These are phyloP conservation scores for Triangularia verruculosa DNA, from an alignment of 2,329 filamentous ascomycete species.

Conservation along the genomic window DNA sequence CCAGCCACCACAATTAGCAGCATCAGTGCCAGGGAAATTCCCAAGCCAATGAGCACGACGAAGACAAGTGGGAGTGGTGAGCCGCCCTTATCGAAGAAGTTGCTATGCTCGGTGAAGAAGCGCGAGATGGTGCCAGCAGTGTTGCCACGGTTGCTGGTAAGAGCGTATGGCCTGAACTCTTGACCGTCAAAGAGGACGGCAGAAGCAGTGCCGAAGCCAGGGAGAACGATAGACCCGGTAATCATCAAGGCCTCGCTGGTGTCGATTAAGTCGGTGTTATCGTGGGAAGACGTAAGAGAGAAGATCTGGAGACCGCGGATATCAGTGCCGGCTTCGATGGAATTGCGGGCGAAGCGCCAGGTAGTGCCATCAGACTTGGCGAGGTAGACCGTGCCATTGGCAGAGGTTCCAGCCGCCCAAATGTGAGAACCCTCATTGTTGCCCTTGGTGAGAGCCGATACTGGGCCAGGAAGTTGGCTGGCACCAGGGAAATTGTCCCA, in stretches of 20 bases:
- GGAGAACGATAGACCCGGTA: conserved; percentile 76
- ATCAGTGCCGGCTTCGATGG: conserved; percentile 62
- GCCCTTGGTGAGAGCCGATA: conserved; percentile 73
- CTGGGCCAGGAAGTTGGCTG: conserved; percentile 70
- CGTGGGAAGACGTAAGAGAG: conserved; percentile 66
- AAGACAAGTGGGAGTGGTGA: conserved; percentile 68
- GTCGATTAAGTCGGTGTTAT: conserved; percentile 59
- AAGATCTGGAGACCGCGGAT: conserved; percentile 83
- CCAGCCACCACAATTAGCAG: conserved; percentile 74
- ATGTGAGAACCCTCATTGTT: conserved; percentile 68
- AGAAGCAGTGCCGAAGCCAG: conserved; percentile 75
- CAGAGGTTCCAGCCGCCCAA: conserved; percentile 75
- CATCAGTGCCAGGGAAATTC: conserved; percentile 72
- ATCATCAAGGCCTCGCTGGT: conserved; percentile 72
- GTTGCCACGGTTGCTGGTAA: conserved; percentile 67
- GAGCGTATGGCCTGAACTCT: conserved; percentile 70
- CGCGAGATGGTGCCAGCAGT: conserved; percentile 71
- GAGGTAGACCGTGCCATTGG: conserved; percentile 69
- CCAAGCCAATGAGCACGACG: conserved; percentile 76
- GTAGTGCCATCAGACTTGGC: conserved; percentile 75
- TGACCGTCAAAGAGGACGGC: conserved; percentile 87
- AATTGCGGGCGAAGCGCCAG: conserved; percentile 64
- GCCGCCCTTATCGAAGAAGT: conserved; percentile 63
- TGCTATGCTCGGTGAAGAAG: conserved; percentile 78
- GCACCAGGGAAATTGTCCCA: conserved; percentile 66